These are phyloP conservation scores for Acacia concinna DNA, from an alignment of 331 rosid genomes.

Conservation along the genomic window DNA sequence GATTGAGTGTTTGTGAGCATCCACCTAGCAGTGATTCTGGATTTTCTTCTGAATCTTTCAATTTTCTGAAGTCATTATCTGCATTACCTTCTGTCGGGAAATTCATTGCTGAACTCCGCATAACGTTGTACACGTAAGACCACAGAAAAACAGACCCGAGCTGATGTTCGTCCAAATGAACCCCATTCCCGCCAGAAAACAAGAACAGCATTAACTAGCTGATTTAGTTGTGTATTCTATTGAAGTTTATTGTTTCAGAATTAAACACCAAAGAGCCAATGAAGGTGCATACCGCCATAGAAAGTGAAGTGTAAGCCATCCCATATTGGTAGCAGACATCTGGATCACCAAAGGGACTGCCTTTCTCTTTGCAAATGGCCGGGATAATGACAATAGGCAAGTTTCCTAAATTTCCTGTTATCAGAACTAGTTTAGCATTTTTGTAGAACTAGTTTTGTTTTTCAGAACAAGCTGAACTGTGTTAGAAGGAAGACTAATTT, in stretches of 20 bases:
- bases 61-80: not conserved
- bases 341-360: conserved; percentile 82
- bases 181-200: conserved; percentile 22
- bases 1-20: conserved; percentile 27
- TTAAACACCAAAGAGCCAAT: not conserved
- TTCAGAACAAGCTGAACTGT: conserved; percentile 9
- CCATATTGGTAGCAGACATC: conserved; percentile 60
- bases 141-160: conserved; percentile 68
- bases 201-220: not conserved
- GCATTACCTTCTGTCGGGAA: conserved; percentile 8
- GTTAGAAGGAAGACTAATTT: not conserved
- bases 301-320: conserved; percentile 82
- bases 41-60: conserved; percentile 32
- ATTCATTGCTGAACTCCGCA: conserved; percentile 54
- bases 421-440: not conserved
- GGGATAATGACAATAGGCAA: conserved; percentile 73
- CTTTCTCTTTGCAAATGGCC: conserved; percentile 76
- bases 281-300: conserved; percentile 74
- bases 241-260: not conserved
- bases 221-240: not conserved
- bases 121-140: conserved; percentile 83
- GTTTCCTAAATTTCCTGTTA: conserved; percentile 83
- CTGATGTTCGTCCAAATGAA: conserved; percentile 44
- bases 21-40: conserved; percentile 26
- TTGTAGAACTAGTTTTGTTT: not conserved